Evolutionary conservation across 441 rosid genomes (phyloP).

Genomic region (Theobroma grandiflorum): DNA sequence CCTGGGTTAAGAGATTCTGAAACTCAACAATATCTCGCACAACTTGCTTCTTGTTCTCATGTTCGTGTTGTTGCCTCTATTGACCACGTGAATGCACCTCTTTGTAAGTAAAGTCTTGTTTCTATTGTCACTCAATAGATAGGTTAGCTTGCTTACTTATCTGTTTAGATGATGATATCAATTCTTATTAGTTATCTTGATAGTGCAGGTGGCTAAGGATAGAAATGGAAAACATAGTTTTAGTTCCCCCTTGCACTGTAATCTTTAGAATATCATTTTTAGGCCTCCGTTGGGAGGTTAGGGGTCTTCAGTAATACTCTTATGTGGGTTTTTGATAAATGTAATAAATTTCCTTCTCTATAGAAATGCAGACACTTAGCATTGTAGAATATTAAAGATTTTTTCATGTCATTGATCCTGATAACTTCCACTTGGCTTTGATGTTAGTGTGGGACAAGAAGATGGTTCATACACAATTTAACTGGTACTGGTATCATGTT

Average conservation of each 20-base stretch:
- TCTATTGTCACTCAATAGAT: neutral
- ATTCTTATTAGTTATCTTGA: conserved; percentile 1
- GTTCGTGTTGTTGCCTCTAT: conserved; percentile 84
- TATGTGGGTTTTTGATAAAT: neutral
- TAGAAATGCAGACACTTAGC: conserved; percentile 15
- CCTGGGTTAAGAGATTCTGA: conserved; percentile 79
- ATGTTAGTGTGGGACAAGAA: conserved; percentile 97
- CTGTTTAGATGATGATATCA: neutral
- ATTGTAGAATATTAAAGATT: neutral
- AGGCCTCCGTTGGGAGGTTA: neutral
- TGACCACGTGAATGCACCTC: conserved; percentile 91
- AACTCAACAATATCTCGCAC: conserved; percentile 65
- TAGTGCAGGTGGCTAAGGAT: neutral
- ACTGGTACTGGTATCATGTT: conserved; percentile 93
- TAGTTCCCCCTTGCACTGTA: neutral
- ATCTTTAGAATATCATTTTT: neutral
- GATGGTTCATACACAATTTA: conserved; percentile 90
- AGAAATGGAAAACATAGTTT: neutral
- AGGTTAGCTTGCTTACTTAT: neutral
- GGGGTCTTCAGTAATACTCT: neutral
- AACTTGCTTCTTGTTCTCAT: conserved; percentile 69
- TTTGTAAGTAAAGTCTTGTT: conserved; percentile 58
- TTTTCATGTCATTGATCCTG: conserved; percentile 20
- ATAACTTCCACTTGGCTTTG: conserved; percentile 12
- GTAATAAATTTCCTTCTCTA: neutral